Percentiles rank a stretch among this genome's conserved stretches.
Conservation (phyloP, 2,329 filamentous ascomycete species). For the Didymella lethalis region DNA sequence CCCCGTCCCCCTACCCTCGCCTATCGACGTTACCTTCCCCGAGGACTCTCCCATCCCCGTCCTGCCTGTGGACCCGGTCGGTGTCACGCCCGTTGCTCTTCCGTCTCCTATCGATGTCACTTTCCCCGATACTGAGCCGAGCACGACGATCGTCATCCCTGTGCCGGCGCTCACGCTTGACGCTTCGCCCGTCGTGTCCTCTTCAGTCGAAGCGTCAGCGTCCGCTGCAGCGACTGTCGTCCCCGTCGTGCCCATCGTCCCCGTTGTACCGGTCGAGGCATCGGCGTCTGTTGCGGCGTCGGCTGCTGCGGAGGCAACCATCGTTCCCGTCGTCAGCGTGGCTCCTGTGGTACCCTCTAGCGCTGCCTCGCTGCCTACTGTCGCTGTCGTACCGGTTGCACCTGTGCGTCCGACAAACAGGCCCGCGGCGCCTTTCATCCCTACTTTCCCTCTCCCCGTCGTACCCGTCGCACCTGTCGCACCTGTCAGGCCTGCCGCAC, state of each 20-base stretch:
- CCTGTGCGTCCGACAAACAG: background rate
- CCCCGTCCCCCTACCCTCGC: background rate
- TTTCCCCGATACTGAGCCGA: background rate
- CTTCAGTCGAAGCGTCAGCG: background rate
- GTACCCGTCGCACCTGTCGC: background rate
- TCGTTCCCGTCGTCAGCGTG: background rate
- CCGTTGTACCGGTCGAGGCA: background rate
- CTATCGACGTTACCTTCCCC: background rate
- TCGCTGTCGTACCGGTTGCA: background rate
- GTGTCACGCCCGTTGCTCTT: background rate
- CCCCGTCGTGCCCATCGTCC: background rate
- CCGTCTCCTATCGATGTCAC: slow-evolving; percentile 1
- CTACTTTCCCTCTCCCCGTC: background rate
- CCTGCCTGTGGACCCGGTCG: background rate
- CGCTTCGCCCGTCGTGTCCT: background rate
- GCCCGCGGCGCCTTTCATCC: background rate
- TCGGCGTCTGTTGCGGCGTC: no score
- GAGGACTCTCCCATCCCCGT: background rate
- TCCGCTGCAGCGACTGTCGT: background rate
- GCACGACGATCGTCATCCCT: background rate
- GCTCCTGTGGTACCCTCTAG: background rate
- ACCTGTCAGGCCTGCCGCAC: no score
- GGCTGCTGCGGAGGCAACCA: background rate
- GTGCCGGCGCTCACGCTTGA: slow-evolving; percentile 11
- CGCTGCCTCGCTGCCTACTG: background rate